Evolutionary conservation across 2,329 filamentous ascomycete species (phyloP), one percentile per base, ranked within the genome.

Genomic region (Calycina herbarum): DNA sequence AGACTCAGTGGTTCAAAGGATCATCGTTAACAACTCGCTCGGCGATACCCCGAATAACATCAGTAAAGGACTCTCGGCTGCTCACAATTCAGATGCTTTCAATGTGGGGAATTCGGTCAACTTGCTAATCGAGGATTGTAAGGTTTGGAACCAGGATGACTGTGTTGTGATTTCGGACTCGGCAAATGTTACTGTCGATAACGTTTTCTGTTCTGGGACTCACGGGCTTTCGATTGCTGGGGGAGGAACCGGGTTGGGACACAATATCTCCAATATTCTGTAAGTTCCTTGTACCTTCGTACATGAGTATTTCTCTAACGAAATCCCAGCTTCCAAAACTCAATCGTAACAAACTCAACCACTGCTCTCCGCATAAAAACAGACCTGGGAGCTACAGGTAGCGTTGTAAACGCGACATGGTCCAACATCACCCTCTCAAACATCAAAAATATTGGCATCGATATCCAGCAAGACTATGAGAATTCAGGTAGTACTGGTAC

Each of bases 391-490:
- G 76, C 75, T 10, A 79, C 76, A 6, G 77, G 77, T 20, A 73
- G 71, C 62, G 73, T 79, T 5, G 71, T 71, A 57, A 76, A 78
- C 62, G 73, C 82, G 54, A 77, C 76, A 29, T 83, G 80, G 75
- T 74, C 77, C 66, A 78, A 80, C 68, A 82, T 83, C 66, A 77
- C 75, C 2, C 71, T 83, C 59, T 75, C 74, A 35, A 77, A 76
- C 63, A 81, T 82, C 66, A 72, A 75, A 59, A 78, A 79, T 65
- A 82, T 82, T 71, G 81, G 81, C 13, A 80, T 83, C 62, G 80
- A 81, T 65, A 60, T 87, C 65, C 79, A 86, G 74, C 85, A 87
- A 76, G 82, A 86, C 70, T 87, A 83, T 68, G 69, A 79, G 68
- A 83, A 83, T 67, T 81, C 81, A n/a, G 74, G 72, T 17, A 79